Evolutionary conservation across 2,329 filamentous ascomycete species (phyloP), one percentile per base, ranked within the genome.

Genomic region (Trichoderma sp.): DNA sequence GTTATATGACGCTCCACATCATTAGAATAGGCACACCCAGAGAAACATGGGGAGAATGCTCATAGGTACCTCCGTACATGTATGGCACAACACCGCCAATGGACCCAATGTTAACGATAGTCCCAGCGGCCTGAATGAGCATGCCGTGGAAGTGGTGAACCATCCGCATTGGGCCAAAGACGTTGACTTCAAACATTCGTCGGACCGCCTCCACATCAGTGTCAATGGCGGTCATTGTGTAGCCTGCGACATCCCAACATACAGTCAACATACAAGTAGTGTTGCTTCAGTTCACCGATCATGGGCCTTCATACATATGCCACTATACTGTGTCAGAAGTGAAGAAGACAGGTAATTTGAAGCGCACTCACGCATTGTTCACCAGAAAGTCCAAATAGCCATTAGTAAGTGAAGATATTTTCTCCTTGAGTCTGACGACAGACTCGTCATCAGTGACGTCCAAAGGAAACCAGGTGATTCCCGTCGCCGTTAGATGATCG

Each of bases 181-280:
- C 69, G 66, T 83, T 83, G 48, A 79, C 72, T 7, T 81, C 78
- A 66, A 79, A 80, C 58, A 80, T 67, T 30, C 68, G 68, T 34
- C 73, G 74, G 7, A 75, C 77, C 10, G 74, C 68, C 4, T 72
- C 71, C 1, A 76, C 65, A 7, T 73, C 68, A 26, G 71, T 66
- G 59, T 77, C 75, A 3, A 75, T 64, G 12, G 72, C 68, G 12
- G 75, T 73, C 69, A 71, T 68, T 30, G 67, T 70, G 63, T 67
- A 70, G 68, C 17, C 73, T 74, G 54, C 69, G 61, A 10, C 69
- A 63, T 21, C 70, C 63, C 39, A 69, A 67, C n/a, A 71, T 68
- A 15, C 1, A 45, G 55, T 57, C 10, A 57, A 57, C 28, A 30
- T 24, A n/a, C n/a, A n/a, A n/a, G n/a, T n/a, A 28, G 30, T 4